Evolutionary conservation across 225 moss, liverwort and hornwort genomes (phyloP), one percentile per base, ranked within the genome.

Genomic region (Bryoerythrophyllum caledonicum): DNA sequence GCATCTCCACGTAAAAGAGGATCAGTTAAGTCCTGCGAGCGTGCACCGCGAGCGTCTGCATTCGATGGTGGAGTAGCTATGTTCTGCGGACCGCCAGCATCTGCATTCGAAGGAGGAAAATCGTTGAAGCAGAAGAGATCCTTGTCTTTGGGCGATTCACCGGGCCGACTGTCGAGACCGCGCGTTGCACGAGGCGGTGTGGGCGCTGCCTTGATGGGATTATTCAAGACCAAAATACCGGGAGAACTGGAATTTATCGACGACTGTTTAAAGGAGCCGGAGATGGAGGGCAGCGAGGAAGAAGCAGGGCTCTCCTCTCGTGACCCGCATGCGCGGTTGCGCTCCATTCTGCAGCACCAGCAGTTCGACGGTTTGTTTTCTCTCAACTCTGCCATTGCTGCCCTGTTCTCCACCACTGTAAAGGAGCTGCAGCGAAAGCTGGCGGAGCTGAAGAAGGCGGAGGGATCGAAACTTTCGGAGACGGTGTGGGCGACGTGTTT

Each of bases 401-500:
- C 32, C 32, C 32, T 32, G 32, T 5, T 32, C 32, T 32, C 32
- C 4, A 32, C 32, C 32, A 32, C 32, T 32, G 32, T 3, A 32
- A 32, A 32, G 32, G 32, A 32, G 32, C 32, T 32, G 32, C 32
- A 32, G 32, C 4, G 5, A 32, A 32, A 32, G 5, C 32, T 32
- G 32, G 32, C 32, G 1, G 3, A 32, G 32, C 32, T 44, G 68
- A 74, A 32, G 32, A 32, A 32, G 32, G 32, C 32, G 17, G 53
- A 38, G 16, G 44, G 4, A 5, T 25, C 24, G 20, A 59, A 63
- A 28, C 73, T 79, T 1, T 54, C 69, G 85, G 75, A 76, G 82
- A 49, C 35, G 1, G 26, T 79, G 58, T 82, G 82, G 82, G 85
- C 79, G 2, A 85, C 85, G 3, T 73, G 76, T 15, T 44, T 76